These are phyloP conservation scores for Verticillium tricorpus DNA, from an alignment of 2,329 filamentous ascomycete genomes.

Conservation along the genomic window DNA sequence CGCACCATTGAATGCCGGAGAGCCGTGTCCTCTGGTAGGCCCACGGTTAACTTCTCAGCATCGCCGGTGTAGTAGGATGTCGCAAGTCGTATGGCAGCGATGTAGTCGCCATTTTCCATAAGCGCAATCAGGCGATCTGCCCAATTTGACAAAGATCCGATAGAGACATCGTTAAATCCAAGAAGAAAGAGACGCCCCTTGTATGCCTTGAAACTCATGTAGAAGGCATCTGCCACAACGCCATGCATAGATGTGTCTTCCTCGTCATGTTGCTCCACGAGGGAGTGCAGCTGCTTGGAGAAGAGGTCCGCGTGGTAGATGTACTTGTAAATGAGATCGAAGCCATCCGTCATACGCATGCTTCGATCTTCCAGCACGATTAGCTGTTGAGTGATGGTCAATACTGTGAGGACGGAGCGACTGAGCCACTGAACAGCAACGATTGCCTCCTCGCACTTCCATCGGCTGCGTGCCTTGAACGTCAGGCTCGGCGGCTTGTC, in stretches of 20 bases:
- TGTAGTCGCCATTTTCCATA: constrained; percentile 96
- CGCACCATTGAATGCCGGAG: constrained; percentile 76
- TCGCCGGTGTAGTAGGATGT: constrained; percentile 89
- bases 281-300: constrained; percentile 74
- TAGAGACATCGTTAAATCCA: constrained; percentile 88
- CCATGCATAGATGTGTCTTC: constrained; percentile 88
- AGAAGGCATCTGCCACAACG: constrained; percentile 93
- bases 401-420: constrained; percentile 81
- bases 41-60: constrained; percentile 90
- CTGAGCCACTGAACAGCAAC: constrained; percentile 97
- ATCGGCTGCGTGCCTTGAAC: constrained; percentile 80
- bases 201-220: constrained; percentile 95
- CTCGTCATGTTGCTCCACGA: constrained; percentile 87
- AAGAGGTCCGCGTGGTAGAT: constrained; percentile 91
- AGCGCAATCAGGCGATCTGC: constrained; percentile 87
- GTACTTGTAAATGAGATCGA: constrained; percentile 86
- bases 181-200: constrained; percentile 90
- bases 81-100: constrained; percentile 83
- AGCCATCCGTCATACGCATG: constrained; percentile 89
- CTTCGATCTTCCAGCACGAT: constrained; percentile 86
- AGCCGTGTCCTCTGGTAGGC: constrained; percentile 76
- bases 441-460: constrained; percentile 92
- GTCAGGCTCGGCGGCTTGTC: constrained; percentile 74
- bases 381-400: constrained; percentile 91
- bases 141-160: constrained; percentile 94